A percentile compares a stretch with the other conserved stretches of the same genome.
Conservation (phyloP, 2,329 filamentous ascomycete species). For the Metarhizium guizhouense region DNA sequence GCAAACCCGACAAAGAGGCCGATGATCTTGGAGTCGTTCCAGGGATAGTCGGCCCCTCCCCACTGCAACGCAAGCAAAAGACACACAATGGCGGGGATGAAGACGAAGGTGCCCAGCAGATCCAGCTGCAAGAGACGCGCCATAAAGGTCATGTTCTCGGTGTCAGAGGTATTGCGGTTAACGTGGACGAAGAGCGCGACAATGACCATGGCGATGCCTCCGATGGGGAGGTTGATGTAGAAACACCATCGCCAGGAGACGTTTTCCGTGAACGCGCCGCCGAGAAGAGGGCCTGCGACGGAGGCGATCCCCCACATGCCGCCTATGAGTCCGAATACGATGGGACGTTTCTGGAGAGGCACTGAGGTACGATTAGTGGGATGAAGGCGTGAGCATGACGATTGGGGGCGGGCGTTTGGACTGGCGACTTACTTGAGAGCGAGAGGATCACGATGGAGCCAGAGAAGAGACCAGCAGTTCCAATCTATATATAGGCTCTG, state of each 20-base stretch:
- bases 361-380: conserved; percentile 21
- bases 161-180: conserved; percentile 25
- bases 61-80: conserved; percentile 48
- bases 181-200: conserved; percentile 38
- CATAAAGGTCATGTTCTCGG: conserved; percentile 22
- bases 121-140: conserved; percentile 37
- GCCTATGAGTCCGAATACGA: conserved; percentile 45
- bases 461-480: conserved; percentile 41
- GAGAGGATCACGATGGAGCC: conserved; percentile 38
- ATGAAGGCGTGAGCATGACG: conserved; percentile 12
- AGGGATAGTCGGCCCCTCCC: conserved; percentile 43
- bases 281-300: conserved; percentile 40
- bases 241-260: conserved; percentile 46
- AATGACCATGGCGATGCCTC: conserved; percentile 36
- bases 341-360: conserved; percentile 43
- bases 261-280: conserved; percentile 40
- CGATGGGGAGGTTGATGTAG: conserved; percentile 37
- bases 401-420: conserved; percentile 18
- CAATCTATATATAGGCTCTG: conserved; percentile 24
- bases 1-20: conserved; percentile 42
- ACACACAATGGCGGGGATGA: conserved; percentile 43
- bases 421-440: conserved; percentile 7
- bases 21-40: conserved; percentile 39
- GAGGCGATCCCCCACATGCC: conserved; percentile 48
- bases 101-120: conserved; percentile 36